phyloP scores from a whole-genome alignment of 1,284 basidiomycete genomes.

The Pascua sp. region DNA sequence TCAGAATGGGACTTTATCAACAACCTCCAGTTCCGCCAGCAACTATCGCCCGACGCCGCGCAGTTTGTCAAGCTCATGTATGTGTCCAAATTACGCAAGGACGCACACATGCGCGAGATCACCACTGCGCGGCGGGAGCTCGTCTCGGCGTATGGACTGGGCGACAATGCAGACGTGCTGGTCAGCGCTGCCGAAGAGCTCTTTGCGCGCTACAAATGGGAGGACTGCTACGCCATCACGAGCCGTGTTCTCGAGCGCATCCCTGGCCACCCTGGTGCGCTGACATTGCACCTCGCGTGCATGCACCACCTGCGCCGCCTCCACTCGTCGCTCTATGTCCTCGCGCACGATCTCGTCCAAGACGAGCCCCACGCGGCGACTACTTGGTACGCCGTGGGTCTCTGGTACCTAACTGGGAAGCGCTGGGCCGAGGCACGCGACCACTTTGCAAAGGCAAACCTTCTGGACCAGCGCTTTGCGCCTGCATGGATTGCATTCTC shows the following conservation, averaged over 20 bases:
- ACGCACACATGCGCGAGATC: conserved; percentile 77
- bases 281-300: conserved; percentile 93
- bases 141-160: conserved; percentile 71
- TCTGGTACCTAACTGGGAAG: conserved; percentile 86
- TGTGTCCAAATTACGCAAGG: conserved; percentile 83
- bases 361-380: conserved; percentile 85
- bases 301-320: conserved; percentile 91
- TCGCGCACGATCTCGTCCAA: conserved; percentile 93
- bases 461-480: conserved; percentile 95
- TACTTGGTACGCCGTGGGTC: conserved; percentile 97
- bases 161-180: conserved; percentile 87
- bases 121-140: conserved; percentile 68
- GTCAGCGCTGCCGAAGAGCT: conserved; percentile 88
- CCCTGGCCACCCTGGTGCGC: conserved; percentile 74
- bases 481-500: conserved; percentile 98
- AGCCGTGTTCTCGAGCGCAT: conserved; percentile 77
- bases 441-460: conserved; percentile 91
- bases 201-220: conserved; percentile 83
- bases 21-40: conserved; percentile 73
- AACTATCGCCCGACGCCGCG: conserved; percentile 72
- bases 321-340: conserved; percentile 86
- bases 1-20: conserved; percentile 95
- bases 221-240: conserved; percentile 88
- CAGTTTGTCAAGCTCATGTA: conserved; percentile 90
- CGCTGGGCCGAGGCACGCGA: conserved; percentile 85